Base-by-base conservation (phyloP, 2,329 filamentous ascomycete genomes). In the Beauveria varroae region DNA sequence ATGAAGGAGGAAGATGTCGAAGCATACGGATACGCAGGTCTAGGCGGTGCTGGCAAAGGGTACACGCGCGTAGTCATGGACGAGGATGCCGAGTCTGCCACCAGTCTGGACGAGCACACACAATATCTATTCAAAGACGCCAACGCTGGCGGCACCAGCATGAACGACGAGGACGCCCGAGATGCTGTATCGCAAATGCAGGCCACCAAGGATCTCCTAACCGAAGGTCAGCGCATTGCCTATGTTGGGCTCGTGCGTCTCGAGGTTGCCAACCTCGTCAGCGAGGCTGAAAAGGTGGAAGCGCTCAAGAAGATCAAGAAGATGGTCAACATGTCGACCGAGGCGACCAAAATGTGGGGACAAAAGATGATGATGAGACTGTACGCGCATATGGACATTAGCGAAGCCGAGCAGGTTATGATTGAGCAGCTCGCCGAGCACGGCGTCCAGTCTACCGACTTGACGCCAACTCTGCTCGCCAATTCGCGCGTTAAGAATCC, bases 321-420 rank as follows among this genome's bases (percentile, higher is more conserved):
- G 72, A 78, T 86, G 49, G 72, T 92, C 12, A 81, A 84, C 34
- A 77, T 88, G 63, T 85, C 89, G 0, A 78, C 86, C 12, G 95
- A 97, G 73, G 84, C 87, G 41, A 88, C 90, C 77, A 89, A 89
- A 74, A 97, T 97, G 89, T 99, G 93, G 93, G 87, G 90, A 61
- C 95, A 99, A 73, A 96, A 96, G 77, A 96, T 96, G 83, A 99
- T 99, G 93, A 86, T 97, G 63, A 86, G 93, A 26, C 74, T 99
- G 14, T 99, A 98, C 73, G 79, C 86, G 14, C 95, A 99, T 74
- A 99, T 99, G 95, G 95, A 99, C 63, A 96, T 99, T 69, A 92
- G 87, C 69, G 80, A 88, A 24, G 87, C 85, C 16, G 95, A 99
- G 75, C 95, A 99, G 78, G 81, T 99, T 73, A 99, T 99, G 95